Conservation (phyloP, 192 early-diverging fungal species). For the Mortierella alpina region DNA sequence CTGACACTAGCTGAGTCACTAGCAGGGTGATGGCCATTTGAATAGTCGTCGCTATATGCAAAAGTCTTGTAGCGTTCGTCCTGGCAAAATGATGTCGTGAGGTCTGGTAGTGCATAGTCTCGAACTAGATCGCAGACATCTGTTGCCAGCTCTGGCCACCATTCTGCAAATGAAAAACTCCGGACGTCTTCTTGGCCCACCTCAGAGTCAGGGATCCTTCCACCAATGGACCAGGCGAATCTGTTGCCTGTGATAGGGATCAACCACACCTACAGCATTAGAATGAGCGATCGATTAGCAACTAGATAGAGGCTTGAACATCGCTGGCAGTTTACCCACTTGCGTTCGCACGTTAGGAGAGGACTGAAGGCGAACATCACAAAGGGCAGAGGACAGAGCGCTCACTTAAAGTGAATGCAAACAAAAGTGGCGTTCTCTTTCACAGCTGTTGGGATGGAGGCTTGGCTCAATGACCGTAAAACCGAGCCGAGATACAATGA, state of each 20-base stretch:
- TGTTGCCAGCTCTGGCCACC: constrained; percentile 37
- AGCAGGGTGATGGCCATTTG: neutral
- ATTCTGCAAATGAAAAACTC: constrained; percentile 48
- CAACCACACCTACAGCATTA: constrained; percentile 37
- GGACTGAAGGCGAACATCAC: too few relatives aligned
- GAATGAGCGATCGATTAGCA: neutral
- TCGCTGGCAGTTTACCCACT: too few relatives aligned
- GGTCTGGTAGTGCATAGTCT: constrained; percentile 30
- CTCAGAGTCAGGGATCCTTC: constrained; percentile 31
- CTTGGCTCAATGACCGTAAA: too few relatives aligned
- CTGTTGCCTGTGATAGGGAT: constrained; percentile 42
- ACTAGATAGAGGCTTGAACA: too few relatives aligned
- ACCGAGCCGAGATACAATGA: too few relatives aligned
- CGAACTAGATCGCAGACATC: constrained; percentile 49
- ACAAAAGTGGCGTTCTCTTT: neutral
- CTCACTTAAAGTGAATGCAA: neutral
- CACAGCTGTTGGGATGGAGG: too few relatives aligned
- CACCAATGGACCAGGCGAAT: constrained; percentile 49
- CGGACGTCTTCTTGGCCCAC: constrained; percentile 37
- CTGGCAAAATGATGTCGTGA: neutral
- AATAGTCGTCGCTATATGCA: neutral
- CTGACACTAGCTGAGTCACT: neutral
- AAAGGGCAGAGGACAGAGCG: neutral
- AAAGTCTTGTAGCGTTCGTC: constrained; percentile 8
- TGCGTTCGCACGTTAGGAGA: too few relatives aligned